Conservation (phyloP, 148 eudicot species). For the Pharnaceum exiguum region DNA sequence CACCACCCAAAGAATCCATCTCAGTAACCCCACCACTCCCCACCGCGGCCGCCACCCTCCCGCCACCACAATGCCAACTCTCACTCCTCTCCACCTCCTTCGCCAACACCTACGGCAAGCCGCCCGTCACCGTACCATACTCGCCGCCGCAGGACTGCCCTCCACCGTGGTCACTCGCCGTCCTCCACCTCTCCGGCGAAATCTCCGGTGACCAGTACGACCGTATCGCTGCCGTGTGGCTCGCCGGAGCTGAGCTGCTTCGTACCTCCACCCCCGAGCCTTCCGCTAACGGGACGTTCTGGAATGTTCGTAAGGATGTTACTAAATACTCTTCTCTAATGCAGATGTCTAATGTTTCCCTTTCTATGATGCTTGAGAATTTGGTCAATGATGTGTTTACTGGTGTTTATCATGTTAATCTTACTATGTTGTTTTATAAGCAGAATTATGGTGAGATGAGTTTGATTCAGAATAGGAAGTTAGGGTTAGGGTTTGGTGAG, state of each 20-base stretch:
- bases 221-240: slow-evolving; percentile 72
- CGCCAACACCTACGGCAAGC: slow-evolving; percentile 47
- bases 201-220: slow-evolving; percentile 56
- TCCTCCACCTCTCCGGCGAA: slow-evolving; percentile 39
- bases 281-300: slow-evolving; percentile 44
- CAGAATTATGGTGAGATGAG: neutral
- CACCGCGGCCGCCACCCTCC: slow-evolving; percentile 28
- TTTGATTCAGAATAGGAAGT: slow-evolving; percentile 14
- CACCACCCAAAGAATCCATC: slow-evolving; percentile 24
- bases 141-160: slow-evolving; percentile 43
- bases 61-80: slow-evolving; percentile 44
- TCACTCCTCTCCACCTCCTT: slow-evolving; percentile 41
- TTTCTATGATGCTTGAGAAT: slow-evolving; percentile 83
- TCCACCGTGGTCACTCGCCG: slow-evolving; percentile 46
- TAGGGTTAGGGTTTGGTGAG: slow-evolving; percentile 20
- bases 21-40: slow-evolving; percentile 53
- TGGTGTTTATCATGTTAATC: slow-evolving; percentile 52
- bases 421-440: slow-evolving; percentile 48
- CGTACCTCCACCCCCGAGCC: slow-evolving; percentile 90
- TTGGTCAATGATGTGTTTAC: slow-evolving; percentile 48
- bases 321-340: slow-evolving; percentile 56
- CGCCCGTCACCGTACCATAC: slow-evolving; percentile 57
- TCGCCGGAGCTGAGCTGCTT: slow-evolving; percentile 66
- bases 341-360: slow-evolving; percentile 20
- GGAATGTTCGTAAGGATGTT: slow-evolving; percentile 66